Percentiles rank a stretch among this genome's conserved stretches.
Evolutionary conservation across 106 monocot species (phyloP).

Genomic region (Gastrodia elata): DNA sequence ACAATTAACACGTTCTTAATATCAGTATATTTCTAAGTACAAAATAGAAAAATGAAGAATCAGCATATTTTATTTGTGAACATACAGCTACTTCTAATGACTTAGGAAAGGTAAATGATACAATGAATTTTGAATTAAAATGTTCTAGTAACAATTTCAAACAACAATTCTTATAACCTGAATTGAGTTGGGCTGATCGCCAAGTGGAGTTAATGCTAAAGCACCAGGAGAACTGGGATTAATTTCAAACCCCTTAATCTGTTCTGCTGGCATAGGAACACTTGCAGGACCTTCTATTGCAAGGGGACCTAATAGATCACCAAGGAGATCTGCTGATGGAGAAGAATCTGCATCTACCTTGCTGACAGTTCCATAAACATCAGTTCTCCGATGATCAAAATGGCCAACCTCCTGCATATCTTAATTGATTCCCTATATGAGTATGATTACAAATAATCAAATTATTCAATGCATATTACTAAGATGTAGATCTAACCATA

Average conservation of each 20-base stretch:
- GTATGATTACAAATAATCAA: constrained; percentile 2
- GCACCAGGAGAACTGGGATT: constrained; percentile 33
- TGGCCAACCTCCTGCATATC: constrained; percentile 49
- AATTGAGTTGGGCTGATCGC: constrained; percentile 61
- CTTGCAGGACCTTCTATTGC: constrained; percentile 80
- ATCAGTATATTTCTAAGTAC: no score
- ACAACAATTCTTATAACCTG: constrained; percentile 41
- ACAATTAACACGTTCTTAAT: no score
- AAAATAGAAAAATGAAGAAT: no score
- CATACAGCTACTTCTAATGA: background rate
- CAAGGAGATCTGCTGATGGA: constrained; percentile 67
- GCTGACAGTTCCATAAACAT: constrained; percentile 46
- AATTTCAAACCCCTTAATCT: constrained; percentile 35
- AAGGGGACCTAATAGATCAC: constrained; percentile 82
- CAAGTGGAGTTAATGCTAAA: constrained; percentile 64
- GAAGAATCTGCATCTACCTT: constrained; percentile 40
- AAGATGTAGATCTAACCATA: constrained; percentile 31
- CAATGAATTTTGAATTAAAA: background rate
- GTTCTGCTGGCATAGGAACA: constrained; percentile 24
- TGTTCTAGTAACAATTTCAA: background rate
- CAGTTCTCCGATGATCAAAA: constrained; percentile 26
- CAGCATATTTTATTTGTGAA: background rate
- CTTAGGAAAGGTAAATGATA: background rate
- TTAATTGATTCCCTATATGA: constrained; percentile 4
- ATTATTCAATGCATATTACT: background rate